Evolutionary conservation across 2,329 filamentous ascomycete genomes (phyloP).

Genomic region (Metarhizium brunneum): DNA sequence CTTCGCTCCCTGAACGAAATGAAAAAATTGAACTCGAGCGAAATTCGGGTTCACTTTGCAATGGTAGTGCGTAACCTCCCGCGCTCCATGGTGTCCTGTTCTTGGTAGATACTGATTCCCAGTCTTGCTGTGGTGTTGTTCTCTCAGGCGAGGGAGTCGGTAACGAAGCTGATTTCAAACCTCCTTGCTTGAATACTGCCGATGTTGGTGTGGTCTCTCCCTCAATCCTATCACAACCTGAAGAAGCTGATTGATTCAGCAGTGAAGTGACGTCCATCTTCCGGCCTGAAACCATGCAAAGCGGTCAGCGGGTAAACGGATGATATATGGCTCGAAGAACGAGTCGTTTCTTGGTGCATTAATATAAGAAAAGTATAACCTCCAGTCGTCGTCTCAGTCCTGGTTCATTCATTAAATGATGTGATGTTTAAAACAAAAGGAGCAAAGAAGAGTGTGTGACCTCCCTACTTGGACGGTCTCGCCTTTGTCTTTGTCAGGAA

Average conservation of each 20-base stretch:
- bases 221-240: slow-evolving; percentile 1
- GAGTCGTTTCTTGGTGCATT: neutral
- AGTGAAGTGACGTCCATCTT: slow-evolving; percentile 33
- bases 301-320: neutral
- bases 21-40: slow-evolving; percentile 13
- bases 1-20: slow-evolving; percentile 15
- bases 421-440: neutral
- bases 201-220: slow-evolving; percentile 9
- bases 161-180: slow-evolving; percentile 11
- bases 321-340: neutral
- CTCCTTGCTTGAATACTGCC: neutral
- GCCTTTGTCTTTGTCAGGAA: neutral
- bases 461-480: neutral
- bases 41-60: slow-evolving; percentile 28
- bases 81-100: slow-evolving; percentile 41
- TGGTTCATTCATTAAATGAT: neutral
- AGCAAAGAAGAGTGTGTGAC: neutral
- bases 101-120: slow-evolving; percentile 13
- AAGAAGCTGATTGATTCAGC: slow-evolving; percentile 24
- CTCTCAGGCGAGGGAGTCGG: slow-evolving; percentile 26
- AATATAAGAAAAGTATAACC: neutral
- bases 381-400: neutral
- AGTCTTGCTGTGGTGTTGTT: slow-evolving; percentile 13
- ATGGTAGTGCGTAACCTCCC: slow-evolving; percentile 37
- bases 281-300: neutral